Percentiles rank a stretch among this genome's conserved stretches.
Conservation (phyloP, 805 yeast genomes). For the Yueomyces sinensis region DNA sequence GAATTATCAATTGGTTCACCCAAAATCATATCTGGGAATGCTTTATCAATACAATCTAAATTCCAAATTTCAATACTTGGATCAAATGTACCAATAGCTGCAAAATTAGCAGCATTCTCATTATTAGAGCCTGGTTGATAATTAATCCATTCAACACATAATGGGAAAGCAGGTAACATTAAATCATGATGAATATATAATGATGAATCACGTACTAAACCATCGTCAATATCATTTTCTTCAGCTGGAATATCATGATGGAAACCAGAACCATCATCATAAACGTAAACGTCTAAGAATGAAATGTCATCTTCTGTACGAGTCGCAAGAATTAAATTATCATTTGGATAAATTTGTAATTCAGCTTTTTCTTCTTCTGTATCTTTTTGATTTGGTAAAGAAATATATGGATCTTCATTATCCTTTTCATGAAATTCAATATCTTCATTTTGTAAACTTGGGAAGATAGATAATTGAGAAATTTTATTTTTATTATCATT, state of each 20-base stretch:
- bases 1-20: conserved; percentile 55
- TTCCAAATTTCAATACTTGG: conserved; percentile 98
- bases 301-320: conserved; percentile 95
- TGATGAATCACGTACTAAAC: conserved; percentile 56
- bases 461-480: conserved; percentile 50
- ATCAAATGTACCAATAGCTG: conserved; percentile 93
- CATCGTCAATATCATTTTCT: conserved; percentile 54
- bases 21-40: conserved; percentile 85
- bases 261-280: conserved; percentile 87
- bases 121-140: conserved; percentile 44
- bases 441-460: conserved; percentile 47
- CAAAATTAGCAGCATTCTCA: conserved; percentile 67
- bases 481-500: conserved; percentile 41
- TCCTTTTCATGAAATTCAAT: conserved; percentile 44
- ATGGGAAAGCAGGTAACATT: conserved; percentile 94
- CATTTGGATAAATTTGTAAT: conserved; percentile 76
- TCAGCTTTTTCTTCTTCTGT: conserved; percentile 68
- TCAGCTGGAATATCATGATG: conserved; percentile 57
- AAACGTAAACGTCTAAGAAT: conserved; percentile 82
- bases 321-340: conserved; percentile 78
- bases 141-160: conserved; percentile 92
- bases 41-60: conserved; percentile 80
- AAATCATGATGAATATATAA: conserved; percentile 92
- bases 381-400: conserved; percentile 39
- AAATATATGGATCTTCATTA: conserved; percentile 30